Base-by-base conservation (phyloP, 345 rosid species). In the Acer saccharum region DNA sequence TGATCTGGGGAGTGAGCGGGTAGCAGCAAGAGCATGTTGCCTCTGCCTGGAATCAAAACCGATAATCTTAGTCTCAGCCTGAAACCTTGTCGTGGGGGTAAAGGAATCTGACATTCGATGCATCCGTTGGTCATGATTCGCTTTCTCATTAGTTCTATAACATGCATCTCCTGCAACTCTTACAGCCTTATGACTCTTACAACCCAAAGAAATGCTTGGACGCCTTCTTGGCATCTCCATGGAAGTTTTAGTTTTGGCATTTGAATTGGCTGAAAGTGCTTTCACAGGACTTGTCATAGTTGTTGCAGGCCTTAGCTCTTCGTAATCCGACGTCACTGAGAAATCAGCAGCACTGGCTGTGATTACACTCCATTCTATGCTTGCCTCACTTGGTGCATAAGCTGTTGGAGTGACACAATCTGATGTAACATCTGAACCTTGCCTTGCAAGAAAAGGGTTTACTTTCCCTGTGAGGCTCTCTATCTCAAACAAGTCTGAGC, bases 281-380 rank as follows among this genome's bases (percentile, higher is more conserved):
- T 78, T 85, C 35, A 74, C 55, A 23, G 80, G 89, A 82, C 83
- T 83, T 64, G 79, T 52, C 27, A 61, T 46, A 9, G 43, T n/a
- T 62, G 43, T 55, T 17, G 86, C 73, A 46, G 81, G 85, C 82
- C 79, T 84, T 74, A 27, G 81, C 73, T 77, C 89, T 62, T 90
- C 95, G 46, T 77, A 85, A 71, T 94, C 97, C 4, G 97, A 91
- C 78, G 86, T 77, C 13, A 77, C 86, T 12, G 97, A 90, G 83
- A 77, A 83, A 74, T 93, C 98, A 0, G 92, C 97, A 1, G 89
- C 95, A 60, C 98, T 91, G 39, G 90, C 95, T 0, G 98, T 95
- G 72, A 90, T 91, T 3, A 93, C 97, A 46, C 98, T 95, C 98
- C 98, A 93, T 23, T 89, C 90, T 63, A 95, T 88, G 83, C 98